Evolutionary conservation across 192 early-diverging fungal species (phyloP), one percentile per base, ranked within the genome.

Genomic region (Bifiguratus adelaidae): DNA sequence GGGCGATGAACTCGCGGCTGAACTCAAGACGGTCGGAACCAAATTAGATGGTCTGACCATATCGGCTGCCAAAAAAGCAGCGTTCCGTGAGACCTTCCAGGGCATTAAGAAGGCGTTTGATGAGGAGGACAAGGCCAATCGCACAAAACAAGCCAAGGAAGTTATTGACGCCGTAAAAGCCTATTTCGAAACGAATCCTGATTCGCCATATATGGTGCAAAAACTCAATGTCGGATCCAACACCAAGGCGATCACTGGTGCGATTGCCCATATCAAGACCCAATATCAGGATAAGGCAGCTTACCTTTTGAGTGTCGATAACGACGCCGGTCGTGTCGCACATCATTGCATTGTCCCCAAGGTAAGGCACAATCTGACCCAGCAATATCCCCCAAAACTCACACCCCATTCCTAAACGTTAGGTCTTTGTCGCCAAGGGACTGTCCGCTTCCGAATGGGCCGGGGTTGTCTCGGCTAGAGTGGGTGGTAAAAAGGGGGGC

Each of bases 401-500:
- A 34, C 15, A 15, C 15, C 11, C 11, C 32, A 34, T 11, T 13
- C 32, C 15, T 34, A 13, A 0, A 13, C 15, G 32, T 34, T 15
- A 34, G 74, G 67, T 66, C 15, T 58, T 87, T 16, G 70, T 88
- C 50, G 68, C 56, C 4, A 78, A 82, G 50, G 90, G 89, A 2
- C 66, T 99, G 43, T 91, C 85, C 71, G 95, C 93, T 24, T 77
- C 68, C 35, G 91, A 87, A 18, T 99, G 95, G 95, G 88, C 91
- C 13, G 71, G 74, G 16, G 83, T 80, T 23, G 90, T 96, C n/a
- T 58, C 77, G 20, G 69, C 81, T 43, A 73, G 78, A 21, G 71
- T 99, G 38, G 90, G 87, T 22, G 95, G 95, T 47, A 91, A 90
- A 67, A 83, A 81, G 48, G 95, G 95, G 27, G 95, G 95, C 41